Percentiles rank a stretch among this genome's conserved stretches.
phyloP scores from a whole-genome alignment of 1,284 basidiomycete species.

The Moniliella sp. region DNA sequence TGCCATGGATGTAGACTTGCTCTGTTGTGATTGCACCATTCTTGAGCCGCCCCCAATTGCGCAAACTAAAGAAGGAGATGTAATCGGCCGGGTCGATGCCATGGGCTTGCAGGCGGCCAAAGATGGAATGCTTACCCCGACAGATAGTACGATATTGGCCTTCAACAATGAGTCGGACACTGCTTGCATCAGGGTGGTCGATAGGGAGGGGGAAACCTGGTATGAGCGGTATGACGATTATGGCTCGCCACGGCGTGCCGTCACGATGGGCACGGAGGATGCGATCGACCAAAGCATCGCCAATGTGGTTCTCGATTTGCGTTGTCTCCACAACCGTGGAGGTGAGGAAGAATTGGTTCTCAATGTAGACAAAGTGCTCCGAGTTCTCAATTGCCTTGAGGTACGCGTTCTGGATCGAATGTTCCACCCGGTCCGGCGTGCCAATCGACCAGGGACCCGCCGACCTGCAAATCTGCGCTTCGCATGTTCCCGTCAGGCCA shows the following conservation, averaged over 20 bases:
- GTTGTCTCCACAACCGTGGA: conserved; percentile 73
- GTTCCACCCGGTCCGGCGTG: conserved; percentile 61
- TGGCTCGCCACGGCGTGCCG: conserved; percentile 65
- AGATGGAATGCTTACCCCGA: conserved; percentile 78
- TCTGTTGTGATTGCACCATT: conserved; percentile 70
- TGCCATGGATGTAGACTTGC: conserved; percentile 39
- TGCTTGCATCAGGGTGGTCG: conserved; percentile 73
- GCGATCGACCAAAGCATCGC: conserved; percentile 73
- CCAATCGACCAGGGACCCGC: conserved; percentile 91
- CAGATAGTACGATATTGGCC: conserved; percentile 58
- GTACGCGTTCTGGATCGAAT: conserved; percentile 86
- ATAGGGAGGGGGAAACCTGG: conserved; percentile 86
- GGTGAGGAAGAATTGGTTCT: conserved; percentile 97
- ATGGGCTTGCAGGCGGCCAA: conserved; percentile 60
- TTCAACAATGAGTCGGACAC: conserved; percentile 41
- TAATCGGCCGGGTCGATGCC: conserved; percentile 71
- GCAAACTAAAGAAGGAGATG: conserved; percentile 70
- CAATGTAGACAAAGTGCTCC: conserved; percentile 48
- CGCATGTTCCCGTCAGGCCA: conserved; percentile 81
- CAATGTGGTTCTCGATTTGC: conserved; percentile 74
- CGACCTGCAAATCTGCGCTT: conserved; percentile 85
- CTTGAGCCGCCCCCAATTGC: conserved; percentile 78
- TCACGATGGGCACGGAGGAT: conserved; percentile 73
- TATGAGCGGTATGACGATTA: conserved; percentile 72
- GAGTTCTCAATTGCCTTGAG: conserved; percentile 75